Conservation (phyloP, 345 rosid species). For the Triadica sebifera region DNA sequence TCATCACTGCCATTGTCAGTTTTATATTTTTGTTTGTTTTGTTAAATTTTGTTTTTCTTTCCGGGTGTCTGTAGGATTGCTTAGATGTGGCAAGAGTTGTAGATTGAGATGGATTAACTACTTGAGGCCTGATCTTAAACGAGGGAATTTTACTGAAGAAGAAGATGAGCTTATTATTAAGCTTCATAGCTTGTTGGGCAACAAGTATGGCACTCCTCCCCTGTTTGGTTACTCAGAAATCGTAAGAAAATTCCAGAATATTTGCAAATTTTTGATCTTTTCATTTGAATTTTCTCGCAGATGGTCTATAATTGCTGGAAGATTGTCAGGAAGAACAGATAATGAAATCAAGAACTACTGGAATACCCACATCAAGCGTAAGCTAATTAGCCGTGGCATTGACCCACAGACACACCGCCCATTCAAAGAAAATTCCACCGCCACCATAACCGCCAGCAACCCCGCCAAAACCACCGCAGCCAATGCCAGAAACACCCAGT, state of each 20-base stretch:
- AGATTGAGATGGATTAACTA: constrained; percentile 52
- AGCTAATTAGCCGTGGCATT: constrained; percentile 44
- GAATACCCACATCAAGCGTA: constrained; percentile 54
- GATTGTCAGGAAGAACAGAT: constrained; percentile 51
- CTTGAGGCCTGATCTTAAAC: constrained; percentile 50
- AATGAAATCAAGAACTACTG: constrained; percentile 57
- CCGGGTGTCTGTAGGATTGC: constrained; percentile 42
- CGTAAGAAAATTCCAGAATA: neutral
- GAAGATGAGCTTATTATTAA: constrained; percentile 53
- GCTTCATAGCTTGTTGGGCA: constrained; percentile 50
- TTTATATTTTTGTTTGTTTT: neutral
- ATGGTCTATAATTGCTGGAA: constrained; percentile 54
- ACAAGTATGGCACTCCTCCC: constrained; percentile 30
- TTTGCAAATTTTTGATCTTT: neutral
- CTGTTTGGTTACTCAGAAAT: neutral
- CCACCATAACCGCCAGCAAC: constrained; percentile 9
- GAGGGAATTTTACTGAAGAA: constrained; percentile 50
- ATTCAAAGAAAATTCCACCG: constrained; percentile 29
- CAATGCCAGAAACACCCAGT: neutral
- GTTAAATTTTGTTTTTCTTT: neutral
- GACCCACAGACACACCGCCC: constrained; percentile 56
- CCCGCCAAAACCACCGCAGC: neutral
- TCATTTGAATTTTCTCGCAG: constrained; percentile 20
- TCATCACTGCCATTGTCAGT: neutral
- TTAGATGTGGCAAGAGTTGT: constrained; percentile 53